Evolutionary conservation across 306 rosid genomes (phyloP), one percentile per base, ranked within the genome.

Genomic region (Prunus dulcis): DNA sequence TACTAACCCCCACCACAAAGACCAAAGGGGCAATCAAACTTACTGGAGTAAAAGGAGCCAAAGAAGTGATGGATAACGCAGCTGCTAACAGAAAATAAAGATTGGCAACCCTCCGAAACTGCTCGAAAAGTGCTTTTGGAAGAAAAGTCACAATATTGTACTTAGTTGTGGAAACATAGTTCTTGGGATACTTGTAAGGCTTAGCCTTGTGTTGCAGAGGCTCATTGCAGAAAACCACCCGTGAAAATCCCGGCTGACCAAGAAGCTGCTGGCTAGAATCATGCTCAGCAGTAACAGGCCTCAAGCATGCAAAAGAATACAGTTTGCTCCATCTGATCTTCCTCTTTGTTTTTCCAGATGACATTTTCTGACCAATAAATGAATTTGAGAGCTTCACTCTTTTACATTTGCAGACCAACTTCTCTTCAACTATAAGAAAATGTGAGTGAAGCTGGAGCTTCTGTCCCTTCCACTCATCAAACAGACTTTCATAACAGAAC

Each of bases 21-120:
- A 74, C 77, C 69, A 82, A 25, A 20, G 86, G 82, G 28, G 69
- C 76, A 69, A 82, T 68, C 77, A 78, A 30, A 46, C 64, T 73
- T 32, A 2, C 10, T 19, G 52, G 41, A 38, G 8, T n/a, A 34
- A 73, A 67, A 3, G 79, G 79, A 60, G 85, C 11, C 41, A 78
- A 20, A 12, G 41, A 15, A 2, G 68, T 27, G 20, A 63, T 1
- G 46, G 82, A 82, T 22, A 82, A 23, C 13, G n/a, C 76, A 11
- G 85, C 85, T 2, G 86, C 82, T 43, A 78, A 23, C 15, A 82
- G 82, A 34, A 82, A 82, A 58, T 82, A 82, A 19, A 82, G 76
- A 74, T 73, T 82, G 60, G 86, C 86, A 23, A 82, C 86, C 69
- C 86, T 69, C 20, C 82, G 55, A 5, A 82, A 82, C 64, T 82